phyloP scores from a whole-genome alignment of 1,284 basidiomycete genomes.

The Austroboletus niveus region DNA sequence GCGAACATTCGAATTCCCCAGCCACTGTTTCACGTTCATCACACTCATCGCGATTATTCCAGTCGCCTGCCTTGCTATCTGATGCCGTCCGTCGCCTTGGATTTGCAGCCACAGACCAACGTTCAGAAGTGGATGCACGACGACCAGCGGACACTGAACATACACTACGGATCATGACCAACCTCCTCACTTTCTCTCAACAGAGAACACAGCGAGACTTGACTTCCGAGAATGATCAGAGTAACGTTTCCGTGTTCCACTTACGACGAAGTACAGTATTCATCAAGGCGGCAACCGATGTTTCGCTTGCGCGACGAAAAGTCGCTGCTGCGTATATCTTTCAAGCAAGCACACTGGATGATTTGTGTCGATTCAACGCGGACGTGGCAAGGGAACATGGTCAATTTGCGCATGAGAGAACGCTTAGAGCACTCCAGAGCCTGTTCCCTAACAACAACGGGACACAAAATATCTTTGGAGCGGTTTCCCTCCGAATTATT shows the following conservation, averaged over 20 bases:
- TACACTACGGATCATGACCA: conserved; percentile 70
- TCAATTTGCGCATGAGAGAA: conserved; percentile 68
- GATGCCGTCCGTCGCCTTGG: conserved; percentile 67
- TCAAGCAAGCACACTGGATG: conserved; percentile 40
- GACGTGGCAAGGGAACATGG: conserved; percentile 56
- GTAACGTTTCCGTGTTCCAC: conserved; percentile 39
- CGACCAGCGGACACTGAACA: conserved; percentile 49
- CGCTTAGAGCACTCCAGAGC: conserved; percentile 64
- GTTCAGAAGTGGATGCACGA: conserved; percentile 37
- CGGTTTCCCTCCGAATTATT: conserved; percentile 38
- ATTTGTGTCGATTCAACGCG: conserved; percentile 60
- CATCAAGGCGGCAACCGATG: conserved; percentile 56
- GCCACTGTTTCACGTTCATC: conserved; percentile 33
- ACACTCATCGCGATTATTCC: conserved; percentile 46
- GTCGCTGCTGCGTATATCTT: conserved; percentile 69
- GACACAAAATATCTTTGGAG: conserved; percentile 18
- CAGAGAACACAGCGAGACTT: conserved; percentile 40
- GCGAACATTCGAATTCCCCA: conserved; percentile 50
- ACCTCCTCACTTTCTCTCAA: conserved; percentile 62
- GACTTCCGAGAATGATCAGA: conserved; percentile 28
- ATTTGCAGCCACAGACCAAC: conserved; percentile 54
- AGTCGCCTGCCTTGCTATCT: conserved; percentile 62
- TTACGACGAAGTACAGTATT: conserved; percentile 63
- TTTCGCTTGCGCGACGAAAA: conserved; percentile 55
- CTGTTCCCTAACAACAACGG: conserved; percentile 42